Percentiles rank a stretch among this genome's conserved stretches.
These are phyloP conservation scores for Boletus reticulatus DNA, from an alignment of 768 basidiomycete genomes.

Conservation along the genomic window DNA sequence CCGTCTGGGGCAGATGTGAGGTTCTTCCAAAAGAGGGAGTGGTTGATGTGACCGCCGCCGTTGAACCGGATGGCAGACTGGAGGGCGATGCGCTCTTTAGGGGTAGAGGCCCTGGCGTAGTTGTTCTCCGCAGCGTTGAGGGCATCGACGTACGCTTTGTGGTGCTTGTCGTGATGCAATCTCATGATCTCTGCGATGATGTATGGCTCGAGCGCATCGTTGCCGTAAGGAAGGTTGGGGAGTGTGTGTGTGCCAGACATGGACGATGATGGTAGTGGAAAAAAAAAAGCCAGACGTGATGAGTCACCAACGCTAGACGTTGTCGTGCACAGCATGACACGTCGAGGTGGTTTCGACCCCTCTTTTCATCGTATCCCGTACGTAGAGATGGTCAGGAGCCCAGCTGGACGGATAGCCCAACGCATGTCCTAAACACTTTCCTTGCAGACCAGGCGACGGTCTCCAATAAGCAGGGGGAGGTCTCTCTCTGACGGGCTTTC, in stretches of 20 bases:
- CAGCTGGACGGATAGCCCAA: conserved; percentile 32
- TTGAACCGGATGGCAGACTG: conserved; percentile 27
- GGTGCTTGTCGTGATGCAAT: conserved; percentile 94
- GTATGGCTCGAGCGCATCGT: conserved; percentile 91
- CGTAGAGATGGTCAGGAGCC: conserved; percentile 20
- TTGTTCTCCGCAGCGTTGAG: conserved; percentile 63
- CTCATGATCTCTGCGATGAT: conserved; percentile 91
- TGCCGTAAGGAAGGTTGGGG: conserved; percentile 75
- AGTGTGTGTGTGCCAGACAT: conserved; percentile 54
- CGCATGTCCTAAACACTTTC: conserved; percentile 30
- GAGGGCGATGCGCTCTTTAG: conserved; percentile 45
- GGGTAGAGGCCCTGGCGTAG: conserved; percentile 65
- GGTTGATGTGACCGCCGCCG: conserved; percentile 73
- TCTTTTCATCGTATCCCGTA: conserved; percentile 28
- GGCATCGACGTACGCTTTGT: conserved; percentile 92
- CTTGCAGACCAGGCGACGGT: conserved; percentile 19
- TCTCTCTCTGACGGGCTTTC: conserved; percentile 14
- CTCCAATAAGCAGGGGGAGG: conserved; percentile 29
- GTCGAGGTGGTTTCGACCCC: conserved; percentile 6
- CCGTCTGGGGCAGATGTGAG: conserved; percentile 59
- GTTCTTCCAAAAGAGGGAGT: conserved; percentile 97
- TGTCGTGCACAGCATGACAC: conserved; percentile 21
- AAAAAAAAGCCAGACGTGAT: neutral
- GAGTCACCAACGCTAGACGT: neutral
- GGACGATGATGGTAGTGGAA: conserved; percentile 7